These are phyloP conservation scores for Cenococcum geophilum DNA, from an alignment of 495 filamentous ascomycete species.

Conservation along the genomic window DNA sequence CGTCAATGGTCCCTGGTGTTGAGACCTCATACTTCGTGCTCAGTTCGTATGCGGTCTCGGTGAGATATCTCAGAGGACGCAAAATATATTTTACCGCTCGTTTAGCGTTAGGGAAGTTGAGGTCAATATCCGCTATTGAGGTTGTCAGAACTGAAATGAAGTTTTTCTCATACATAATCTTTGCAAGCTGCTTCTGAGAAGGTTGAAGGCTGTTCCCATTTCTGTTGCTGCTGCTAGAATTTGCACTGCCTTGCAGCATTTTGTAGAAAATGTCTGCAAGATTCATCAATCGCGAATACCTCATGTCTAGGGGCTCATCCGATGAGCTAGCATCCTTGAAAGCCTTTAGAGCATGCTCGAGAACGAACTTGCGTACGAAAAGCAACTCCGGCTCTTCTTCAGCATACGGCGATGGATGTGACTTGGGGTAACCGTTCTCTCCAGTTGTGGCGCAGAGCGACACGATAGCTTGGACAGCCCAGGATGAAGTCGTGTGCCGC, in stretches of 20 bases:
- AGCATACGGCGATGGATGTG: constrained; percentile 47
- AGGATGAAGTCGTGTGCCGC: constrained; percentile 71
- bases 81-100: constrained; percentile 94
- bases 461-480: constrained; percentile 77
- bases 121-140: constrained; percentile 93
- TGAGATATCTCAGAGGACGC: constrained; percentile 77
- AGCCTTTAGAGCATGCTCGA: constrained; percentile 85
- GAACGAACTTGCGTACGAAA: constrained; percentile 87
- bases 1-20: constrained; percentile 56
- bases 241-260: constrained; percentile 74
- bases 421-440: constrained; percentile 52
- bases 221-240: constrained; percentile 38
- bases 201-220: constrained; percentile 37
- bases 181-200: constrained; percentile 70
- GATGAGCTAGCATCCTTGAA: constrained; percentile 84
- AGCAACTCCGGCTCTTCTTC: constrained; percentile 82
- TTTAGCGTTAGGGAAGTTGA: constrained; percentile 89
- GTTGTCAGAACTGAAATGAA: constrained; percentile 80
- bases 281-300: constrained; percentile 77
- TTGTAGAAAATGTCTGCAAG: constrained; percentile 88
- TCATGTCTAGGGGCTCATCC: constrained; percentile 72
- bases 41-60: constrained; percentile 75
- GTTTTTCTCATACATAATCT: constrained; percentile 96
- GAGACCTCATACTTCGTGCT: constrained; percentile 72
- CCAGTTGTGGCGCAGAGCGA: constrained; percentile 82